Conservation (phyloP, 2,329 filamentous ascomycete species). For the Byssochlamys sp. region DNA sequence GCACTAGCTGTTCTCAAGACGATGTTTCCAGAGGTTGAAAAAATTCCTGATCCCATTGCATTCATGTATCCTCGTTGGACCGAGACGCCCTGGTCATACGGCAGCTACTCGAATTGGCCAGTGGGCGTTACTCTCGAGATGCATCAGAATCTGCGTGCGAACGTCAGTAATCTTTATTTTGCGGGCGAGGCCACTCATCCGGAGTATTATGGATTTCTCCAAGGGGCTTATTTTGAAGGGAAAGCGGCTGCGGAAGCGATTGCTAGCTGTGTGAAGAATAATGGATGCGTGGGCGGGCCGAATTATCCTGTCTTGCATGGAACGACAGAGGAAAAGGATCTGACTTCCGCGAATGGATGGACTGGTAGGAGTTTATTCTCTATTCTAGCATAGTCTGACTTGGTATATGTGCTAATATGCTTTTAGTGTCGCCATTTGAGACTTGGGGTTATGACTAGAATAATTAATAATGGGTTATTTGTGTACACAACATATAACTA, state of each 20-base stretch:
- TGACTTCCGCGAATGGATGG: neutral
- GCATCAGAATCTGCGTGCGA: slow-evolving; percentile 61
- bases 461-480: too few species aligned
- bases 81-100: slow-evolving; percentile 42
- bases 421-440: too few species aligned
- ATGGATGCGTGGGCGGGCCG: neutral
- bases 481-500: too few species aligned
- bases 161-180: slow-evolving; percentile 52
- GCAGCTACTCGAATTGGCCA: slow-evolving; percentile 62
- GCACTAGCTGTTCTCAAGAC: too few species aligned
- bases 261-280: neutral
- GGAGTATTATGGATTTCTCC: slow-evolving; percentile 57
- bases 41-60: slow-evolving; percentile 50
- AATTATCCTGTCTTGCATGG: neutral
- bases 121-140: slow-evolving; percentile 52
- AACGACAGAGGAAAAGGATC: neutral
- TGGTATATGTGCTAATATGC: too few species aligned
- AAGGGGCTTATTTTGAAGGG: slow-evolving; percentile 53
- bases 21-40: slow-evolving; percentile 35
- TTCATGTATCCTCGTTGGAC: slow-evolving; percentile 56
- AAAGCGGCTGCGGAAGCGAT: slow-evolving; percentile 33
- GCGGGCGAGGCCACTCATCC: slow-evolving; percentile 56
- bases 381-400: too few species aligned
- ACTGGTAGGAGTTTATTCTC: too few species aligned
- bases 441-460: too few species aligned